Evolutionary conservation across 805 yeast genomes (phyloP).

Genomic region (Candida coquimbonensis): DNA sequence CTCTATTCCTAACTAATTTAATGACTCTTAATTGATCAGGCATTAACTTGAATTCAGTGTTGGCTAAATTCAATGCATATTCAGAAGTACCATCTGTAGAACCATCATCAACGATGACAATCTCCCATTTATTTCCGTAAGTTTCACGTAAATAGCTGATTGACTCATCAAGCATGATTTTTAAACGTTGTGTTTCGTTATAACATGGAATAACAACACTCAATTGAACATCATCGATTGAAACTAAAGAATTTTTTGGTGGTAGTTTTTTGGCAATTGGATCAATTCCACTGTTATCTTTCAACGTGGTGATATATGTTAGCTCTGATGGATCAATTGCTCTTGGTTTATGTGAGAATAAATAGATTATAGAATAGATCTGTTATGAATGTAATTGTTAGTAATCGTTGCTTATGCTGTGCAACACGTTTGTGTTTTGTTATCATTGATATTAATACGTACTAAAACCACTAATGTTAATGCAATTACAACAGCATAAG

Average conservation of each 20-base stretch:
- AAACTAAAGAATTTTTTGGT: conserved; percentile 9
- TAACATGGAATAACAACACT: conserved; percentile 91
- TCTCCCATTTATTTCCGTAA: conserved; percentile 51
- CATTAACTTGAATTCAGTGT: conserved; percentile 33
- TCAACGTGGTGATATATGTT: conserved; percentile 44
- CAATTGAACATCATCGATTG: conserved; percentile 39
- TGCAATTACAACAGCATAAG: too few species aligned
- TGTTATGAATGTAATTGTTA: background rate
- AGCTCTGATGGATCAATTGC: conserved; percentile 45
- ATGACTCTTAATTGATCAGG: conserved; percentile 66
- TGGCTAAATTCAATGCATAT: conserved; percentile 57
- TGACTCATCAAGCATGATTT: conserved; percentile 65
- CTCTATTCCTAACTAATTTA: conserved; percentile 69
- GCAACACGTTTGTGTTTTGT: too few species aligned
- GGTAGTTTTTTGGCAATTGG: conserved; percentile 29
- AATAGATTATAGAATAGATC: conserved; percentile 12
- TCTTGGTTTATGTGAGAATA: conserved; percentile 60
- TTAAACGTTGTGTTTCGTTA: conserved; percentile 73
- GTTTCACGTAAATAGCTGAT: conserved; percentile 41
- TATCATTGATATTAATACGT: too few species aligned
- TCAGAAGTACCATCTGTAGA: conserved; percentile 74
- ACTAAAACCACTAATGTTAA: too few species aligned
- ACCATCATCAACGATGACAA: conserved; percentile 88
- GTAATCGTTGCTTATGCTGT: background rate
- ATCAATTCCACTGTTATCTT: conserved; percentile 20